phyloP scores from a whole-genome alignment of 441 rosid genomes.

The Pelargonium australe region DNA sequence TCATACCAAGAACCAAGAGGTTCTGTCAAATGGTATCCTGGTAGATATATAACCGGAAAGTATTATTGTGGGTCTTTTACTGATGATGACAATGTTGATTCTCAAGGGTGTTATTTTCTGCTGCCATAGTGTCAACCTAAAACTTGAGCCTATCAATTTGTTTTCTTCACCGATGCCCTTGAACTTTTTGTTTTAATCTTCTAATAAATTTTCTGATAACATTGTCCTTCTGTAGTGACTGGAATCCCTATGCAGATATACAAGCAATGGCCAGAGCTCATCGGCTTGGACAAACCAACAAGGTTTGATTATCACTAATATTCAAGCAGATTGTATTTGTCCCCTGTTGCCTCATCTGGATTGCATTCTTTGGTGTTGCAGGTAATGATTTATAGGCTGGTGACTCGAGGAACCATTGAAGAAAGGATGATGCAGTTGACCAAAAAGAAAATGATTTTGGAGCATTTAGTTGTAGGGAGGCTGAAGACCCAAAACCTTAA shows the following conservation, averaged over 20 bases:
- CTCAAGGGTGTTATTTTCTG: no score
- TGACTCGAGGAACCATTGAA: slow-evolving; percentile 87
- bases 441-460: slow-evolving; percentile 98
- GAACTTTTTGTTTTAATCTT: no score
- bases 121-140: no score
- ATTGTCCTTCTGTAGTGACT: slow-evolving; percentile 56
- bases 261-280: slow-evolving; percentile 99
- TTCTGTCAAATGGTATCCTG: background rate
- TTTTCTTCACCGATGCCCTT: no score
- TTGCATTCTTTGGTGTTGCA: slow-evolving; percentile 29
- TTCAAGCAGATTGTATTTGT: background rate
- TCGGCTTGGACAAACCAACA: slow-evolving; percentile 96
- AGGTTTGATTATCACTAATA: slow-evolving; percentile 34
- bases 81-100: background rate
- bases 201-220: background rate
- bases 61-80: background rate
- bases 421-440: slow-evolving; percentile 98
- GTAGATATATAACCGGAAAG: background rate
- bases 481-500: slow-evolving; percentile 89
- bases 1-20: no score
- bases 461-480: slow-evolving; percentile 99
- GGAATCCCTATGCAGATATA: slow-evolving; percentile 99
- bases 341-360: slow-evolving; percentile 3
- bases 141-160: no score
- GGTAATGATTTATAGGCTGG: slow-evolving; percentile 94